Conservation (phyloP, 768 basidiomycete genomes). For the Tylopilus balloui region DNA sequence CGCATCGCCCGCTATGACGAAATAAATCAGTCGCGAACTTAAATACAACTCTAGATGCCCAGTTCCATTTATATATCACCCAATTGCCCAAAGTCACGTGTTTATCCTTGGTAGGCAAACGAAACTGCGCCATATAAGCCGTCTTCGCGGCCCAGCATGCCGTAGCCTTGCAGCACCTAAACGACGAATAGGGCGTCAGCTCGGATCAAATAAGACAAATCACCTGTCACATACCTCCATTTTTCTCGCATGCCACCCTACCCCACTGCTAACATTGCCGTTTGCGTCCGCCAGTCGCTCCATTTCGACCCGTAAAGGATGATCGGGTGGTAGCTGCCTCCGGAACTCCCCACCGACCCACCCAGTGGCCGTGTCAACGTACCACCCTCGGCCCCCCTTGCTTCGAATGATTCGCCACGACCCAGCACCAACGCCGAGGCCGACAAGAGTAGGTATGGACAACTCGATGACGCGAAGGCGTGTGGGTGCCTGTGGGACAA, state of each 20-base stretch:
- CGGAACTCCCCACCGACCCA: constrained; percentile 60
- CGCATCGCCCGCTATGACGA: not conserved
- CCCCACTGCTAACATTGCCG: constrained; percentile 84
- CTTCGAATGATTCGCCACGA: constrained; percentile 87
- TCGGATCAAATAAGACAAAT: not conserved
- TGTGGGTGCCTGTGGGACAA: constrained; percentile 47
- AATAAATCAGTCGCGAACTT: not conserved
- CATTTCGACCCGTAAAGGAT: constrained; percentile 70
- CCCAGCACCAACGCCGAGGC: constrained; percentile 73
- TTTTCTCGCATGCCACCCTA: constrained; percentile 95
- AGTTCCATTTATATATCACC: not conserved
- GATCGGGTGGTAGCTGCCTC: constrained; percentile 53
- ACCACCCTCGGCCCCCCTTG: constrained; percentile 94
- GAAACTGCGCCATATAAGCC: constrained; percentile 92
- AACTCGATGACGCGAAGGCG: constrained; percentile 85
- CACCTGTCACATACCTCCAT: constrained; percentile 75
- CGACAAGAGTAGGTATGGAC: constrained; percentile 61
- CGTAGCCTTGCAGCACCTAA: constrained; percentile 81
- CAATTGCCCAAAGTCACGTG: not conserved
- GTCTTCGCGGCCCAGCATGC: constrained; percentile 88
- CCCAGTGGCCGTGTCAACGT: constrained; percentile 81
- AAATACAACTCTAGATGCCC: not conserved
- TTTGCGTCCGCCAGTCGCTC: constrained; percentile 71
- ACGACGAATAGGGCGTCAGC: constrained; percentile 1
- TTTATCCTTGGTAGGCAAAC: constrained; percentile 86